Conservation (phyloP, 176 grass and related monocot species). For the Cenchrus americanus region DNA sequence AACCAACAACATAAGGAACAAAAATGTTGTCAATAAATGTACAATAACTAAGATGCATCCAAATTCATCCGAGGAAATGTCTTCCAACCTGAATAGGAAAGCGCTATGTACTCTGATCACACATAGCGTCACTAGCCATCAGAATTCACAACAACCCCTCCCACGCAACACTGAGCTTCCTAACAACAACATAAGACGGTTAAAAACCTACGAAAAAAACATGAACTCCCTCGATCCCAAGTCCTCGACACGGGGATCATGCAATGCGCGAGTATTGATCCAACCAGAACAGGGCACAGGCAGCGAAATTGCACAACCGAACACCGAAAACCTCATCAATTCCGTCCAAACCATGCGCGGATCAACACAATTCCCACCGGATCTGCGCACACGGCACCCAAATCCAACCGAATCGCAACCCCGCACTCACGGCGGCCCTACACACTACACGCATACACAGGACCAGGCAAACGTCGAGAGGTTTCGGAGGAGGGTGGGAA, state of each 20-base stretch:
- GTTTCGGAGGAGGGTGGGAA: not conserved
- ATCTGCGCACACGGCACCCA: slow-evolving; percentile 30
- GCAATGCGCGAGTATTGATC: slow-evolving; percentile 34
- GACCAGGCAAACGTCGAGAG: not conserved
- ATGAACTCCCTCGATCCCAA: slow-evolving; percentile 17
- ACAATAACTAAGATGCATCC: not conserved
- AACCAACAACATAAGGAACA: not conserved
- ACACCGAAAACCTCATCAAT: slow-evolving; percentile 7
- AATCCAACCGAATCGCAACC: slow-evolving; percentile 45
- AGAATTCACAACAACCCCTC: not conserved
- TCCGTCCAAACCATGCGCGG: slow-evolving; percentile 1
- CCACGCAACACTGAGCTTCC: not conserved
- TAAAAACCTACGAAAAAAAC: not conserved
- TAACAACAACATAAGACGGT: not conserved
- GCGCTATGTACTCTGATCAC: not conserved
- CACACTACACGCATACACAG: not conserved
- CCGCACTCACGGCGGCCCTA: not conserved
- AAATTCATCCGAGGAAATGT: not conserved
- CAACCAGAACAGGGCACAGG: not conserved
- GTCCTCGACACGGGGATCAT: slow-evolving; percentile 5
- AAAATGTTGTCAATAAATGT: not conserved
- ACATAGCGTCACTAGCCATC: not conserved
- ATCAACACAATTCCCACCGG: slow-evolving; percentile 46
- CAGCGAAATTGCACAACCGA: slow-evolving; percentile 1
- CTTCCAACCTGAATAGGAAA: not conserved